phyloP scores from a whole-genome alignment of 2,329 filamentous ascomycete species.

The Apiospora arundinis region DNA sequence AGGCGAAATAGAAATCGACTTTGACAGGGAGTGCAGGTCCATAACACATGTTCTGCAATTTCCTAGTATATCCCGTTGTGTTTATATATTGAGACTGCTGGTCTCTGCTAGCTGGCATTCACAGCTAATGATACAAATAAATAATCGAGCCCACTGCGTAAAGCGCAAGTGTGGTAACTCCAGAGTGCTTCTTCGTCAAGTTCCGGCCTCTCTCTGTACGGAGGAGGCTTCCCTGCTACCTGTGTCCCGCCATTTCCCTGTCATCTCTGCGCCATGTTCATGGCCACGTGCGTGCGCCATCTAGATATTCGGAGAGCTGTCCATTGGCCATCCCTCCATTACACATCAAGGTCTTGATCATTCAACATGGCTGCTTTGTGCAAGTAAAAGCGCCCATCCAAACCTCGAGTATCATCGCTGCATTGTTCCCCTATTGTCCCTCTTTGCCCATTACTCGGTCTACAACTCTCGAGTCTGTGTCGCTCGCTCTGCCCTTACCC shows the following conservation, averaged over 20 bases:
- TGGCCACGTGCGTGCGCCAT: neutral
- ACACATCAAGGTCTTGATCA: neutral
- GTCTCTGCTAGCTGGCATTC: slow-evolving; percentile 8
- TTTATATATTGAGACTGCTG: slow-evolving; percentile 6
- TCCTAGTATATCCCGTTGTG: slow-evolving; percentile 5
- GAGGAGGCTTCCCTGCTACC: neutral
- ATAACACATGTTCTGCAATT: neutral
- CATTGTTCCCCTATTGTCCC: neutral
- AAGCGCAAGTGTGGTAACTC: slow-evolving; percentile 12
- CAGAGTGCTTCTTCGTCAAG: neutral
- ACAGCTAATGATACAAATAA: slow-evolving; percentile 15
- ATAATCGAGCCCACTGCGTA: slow-evolving; percentile 3
- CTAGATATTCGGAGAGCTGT: neutral
- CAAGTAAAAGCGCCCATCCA: neutral
- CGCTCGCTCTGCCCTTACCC: neutral
- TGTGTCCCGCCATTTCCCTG: neutral
- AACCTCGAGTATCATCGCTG: neutral
- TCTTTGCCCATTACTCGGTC: neutral
- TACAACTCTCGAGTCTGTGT: neutral
- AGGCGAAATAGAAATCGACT: neutral
- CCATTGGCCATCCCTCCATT: neutral
- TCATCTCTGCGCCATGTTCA: neutral
- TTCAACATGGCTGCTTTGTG: neutral
- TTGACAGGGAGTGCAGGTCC: neutral
- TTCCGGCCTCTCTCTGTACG: neutral